Evolutionary conservation across 1,284 basidiomycete species (phyloP).

Genomic region (Boletus subluridellus): DNA sequence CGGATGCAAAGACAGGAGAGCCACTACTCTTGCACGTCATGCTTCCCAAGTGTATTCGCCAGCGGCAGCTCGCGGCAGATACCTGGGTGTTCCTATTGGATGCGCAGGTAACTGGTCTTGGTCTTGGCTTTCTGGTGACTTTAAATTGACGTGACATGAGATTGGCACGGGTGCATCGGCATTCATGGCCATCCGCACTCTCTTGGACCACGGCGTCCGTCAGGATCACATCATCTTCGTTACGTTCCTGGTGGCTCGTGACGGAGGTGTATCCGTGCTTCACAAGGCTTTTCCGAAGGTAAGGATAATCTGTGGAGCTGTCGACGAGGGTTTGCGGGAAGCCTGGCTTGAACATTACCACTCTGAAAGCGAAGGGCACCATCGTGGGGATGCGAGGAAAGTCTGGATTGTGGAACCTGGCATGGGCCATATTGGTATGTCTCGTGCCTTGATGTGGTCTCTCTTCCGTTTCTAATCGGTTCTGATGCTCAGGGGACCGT

Average conservation of each 20-base stretch:
- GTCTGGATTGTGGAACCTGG: slow-evolving; percentile 78
- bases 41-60: slow-evolving; percentile 72
- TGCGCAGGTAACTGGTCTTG: slow-evolving; percentile 58
- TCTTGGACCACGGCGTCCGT: slow-evolving; percentile 91
- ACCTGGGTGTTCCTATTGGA: slow-evolving; percentile 91
- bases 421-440: slow-evolving; percentile 76
- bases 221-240: slow-evolving; percentile 85
- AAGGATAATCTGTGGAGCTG: slow-evolving; percentile 77
- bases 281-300: slow-evolving; percentile 80
- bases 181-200: slow-evolving; percentile 93
- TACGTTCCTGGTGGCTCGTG: slow-evolving; percentile 81
- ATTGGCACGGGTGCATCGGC: slow-evolving; percentile 94
- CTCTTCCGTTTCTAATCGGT: slow-evolving; percentile 1
- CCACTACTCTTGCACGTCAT: slow-evolving; percentile 81
- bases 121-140: not conserved
- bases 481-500: slow-evolving; percentile 40
- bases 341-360: slow-evolving; percentile 61
- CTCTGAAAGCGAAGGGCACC: slow-evolving; percentile 38
- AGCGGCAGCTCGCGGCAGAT: slow-evolving; percentile 58
- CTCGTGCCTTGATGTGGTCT: not conserved
- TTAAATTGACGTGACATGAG: slow-evolving; percentile 36
- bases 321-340: slow-evolving; percentile 73
- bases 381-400: slow-evolving; percentile 47
- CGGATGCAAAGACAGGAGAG: slow-evolving; percentile 81
- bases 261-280: slow-evolving; percentile 75